Percentiles rank a stretch among this genome's conserved stretches.
Evolutionary conservation across 306 rosid species (phyloP).

Genomic region (Malus fusca): DNA sequence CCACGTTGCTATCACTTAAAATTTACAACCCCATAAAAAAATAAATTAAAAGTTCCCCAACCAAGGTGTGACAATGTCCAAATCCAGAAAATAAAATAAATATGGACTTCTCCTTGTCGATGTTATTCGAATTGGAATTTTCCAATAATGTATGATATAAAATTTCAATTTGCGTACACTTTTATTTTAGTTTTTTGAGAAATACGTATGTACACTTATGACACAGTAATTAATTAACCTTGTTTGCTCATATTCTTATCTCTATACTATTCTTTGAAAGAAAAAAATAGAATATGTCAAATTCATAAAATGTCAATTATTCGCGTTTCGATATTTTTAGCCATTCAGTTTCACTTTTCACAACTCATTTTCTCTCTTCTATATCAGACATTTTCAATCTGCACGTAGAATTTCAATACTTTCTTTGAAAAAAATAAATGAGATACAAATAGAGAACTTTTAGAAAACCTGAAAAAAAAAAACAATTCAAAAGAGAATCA

Average conservation of each 20-base stretch:
- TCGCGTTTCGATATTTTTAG: background rate
- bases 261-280: too few relatives aligned
- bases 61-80: background rate
- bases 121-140: background rate
- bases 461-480: too few relatives aligned
- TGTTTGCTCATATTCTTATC: too few relatives aligned
- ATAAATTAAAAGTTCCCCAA: background rate
- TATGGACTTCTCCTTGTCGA: background rate
- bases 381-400: background rate
- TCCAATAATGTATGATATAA: background rate
- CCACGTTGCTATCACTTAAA: too few relatives aligned
- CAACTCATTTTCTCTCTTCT: background rate
- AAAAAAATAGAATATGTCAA: background rate
- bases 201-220: too few relatives aligned
- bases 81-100: background rate
- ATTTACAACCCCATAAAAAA: too few relatives aligned
- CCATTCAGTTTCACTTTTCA: background rate
- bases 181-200: too few relatives aligned
- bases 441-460: background rate
- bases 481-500: too few relatives aligned
- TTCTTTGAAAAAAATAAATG: background rate
- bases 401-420: background rate
- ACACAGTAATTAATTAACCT: too few relatives aligned
- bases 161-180: too few relatives aligned
- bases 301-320: too few relatives aligned